phyloP scores from a whole-genome alignment of 805 yeast genomes.

The Kuraishia cidri region DNA sequence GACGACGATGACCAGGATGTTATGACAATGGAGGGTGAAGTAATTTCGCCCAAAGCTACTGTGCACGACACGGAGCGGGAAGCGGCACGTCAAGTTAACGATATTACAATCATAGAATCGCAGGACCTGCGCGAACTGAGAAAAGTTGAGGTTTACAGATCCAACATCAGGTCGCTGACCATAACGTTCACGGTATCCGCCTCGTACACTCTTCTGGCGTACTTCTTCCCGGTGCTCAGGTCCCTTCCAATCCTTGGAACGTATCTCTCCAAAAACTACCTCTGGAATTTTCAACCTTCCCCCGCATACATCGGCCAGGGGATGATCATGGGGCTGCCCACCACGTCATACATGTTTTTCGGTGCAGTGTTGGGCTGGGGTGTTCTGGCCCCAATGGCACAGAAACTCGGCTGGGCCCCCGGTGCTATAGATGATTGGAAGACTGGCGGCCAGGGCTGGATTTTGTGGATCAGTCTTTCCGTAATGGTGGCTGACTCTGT shows the following conservation, averaged over 20 bases:
- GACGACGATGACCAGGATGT: constrained; percentile 17
- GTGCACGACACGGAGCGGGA: background rate
- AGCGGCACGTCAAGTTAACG: constrained; percentile 7
- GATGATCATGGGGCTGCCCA: constrained; percentile 91
- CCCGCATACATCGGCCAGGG: constrained; percentile 99
- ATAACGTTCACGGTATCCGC: constrained; percentile 65
- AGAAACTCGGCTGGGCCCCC: constrained; percentile 73
- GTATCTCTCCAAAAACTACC: constrained; percentile 47
- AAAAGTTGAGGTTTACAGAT: constrained; percentile 26
- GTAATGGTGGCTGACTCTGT: constrained; percentile 91
- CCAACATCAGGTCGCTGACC: constrained; percentile 52
- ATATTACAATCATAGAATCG: constrained; percentile 21
- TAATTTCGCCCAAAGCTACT: background rate
- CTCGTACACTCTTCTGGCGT: constrained; percentile 59
- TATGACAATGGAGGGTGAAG: constrained; percentile 1
- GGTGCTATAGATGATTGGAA: constrained; percentile 91
- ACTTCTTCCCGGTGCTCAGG: constrained; percentile 62
- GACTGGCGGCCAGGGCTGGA: constrained; percentile 95
- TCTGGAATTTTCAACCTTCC: constrained; percentile 90
- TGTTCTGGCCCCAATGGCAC: constrained; percentile 73
- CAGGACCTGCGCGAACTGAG: constrained; percentile 18
- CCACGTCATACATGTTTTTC: constrained; percentile 83
- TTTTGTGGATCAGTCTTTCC: constrained; percentile 85
- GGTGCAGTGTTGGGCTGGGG: constrained; percentile 94
- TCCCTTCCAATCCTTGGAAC: constrained; percentile 72